phyloP scores from a whole-genome alignment of 225 moss, liverwort and hornwort genomes.

The Polytrichum formosum region DNA sequence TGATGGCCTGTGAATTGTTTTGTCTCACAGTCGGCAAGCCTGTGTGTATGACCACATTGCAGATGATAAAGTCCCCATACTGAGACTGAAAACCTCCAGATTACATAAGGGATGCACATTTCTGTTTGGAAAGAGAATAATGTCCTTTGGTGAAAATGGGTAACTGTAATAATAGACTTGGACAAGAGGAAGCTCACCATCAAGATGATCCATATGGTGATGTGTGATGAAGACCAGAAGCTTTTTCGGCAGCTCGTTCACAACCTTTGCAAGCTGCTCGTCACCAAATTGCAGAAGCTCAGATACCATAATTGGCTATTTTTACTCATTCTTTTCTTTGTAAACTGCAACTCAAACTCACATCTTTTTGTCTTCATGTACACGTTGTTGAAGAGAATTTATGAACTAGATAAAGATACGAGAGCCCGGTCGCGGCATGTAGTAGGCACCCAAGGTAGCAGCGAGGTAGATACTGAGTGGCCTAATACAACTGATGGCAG shows the following conservation, averaged over 20 bases:
- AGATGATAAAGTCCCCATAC: not conserved
- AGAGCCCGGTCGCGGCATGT: no score
- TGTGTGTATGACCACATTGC: conserved; percentile 23
- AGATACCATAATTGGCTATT: conserved; percentile 10
- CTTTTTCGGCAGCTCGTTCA: conserved; percentile 77
- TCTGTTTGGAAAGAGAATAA: no score
- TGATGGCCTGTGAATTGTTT: conserved; percentile 70
- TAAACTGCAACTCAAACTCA: no score
- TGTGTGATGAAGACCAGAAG: conserved; percentile 88
- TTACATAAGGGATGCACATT: no score
- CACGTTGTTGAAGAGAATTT: no score
- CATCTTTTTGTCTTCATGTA: no score
- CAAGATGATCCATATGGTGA: conserved; percentile 85
- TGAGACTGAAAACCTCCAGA: not conserved
- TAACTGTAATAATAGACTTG: conserved; percentile 1
- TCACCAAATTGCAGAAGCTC: conserved; percentile 52
- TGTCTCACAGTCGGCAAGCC: conserved; percentile 74
- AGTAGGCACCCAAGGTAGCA: no score
- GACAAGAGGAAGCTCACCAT: conserved; percentile 53
- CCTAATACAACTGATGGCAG: not conserved
- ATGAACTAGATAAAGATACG: no score
- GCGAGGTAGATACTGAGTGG: not conserved
- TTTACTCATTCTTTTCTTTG: no score
- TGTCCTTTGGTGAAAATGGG: not conserved
- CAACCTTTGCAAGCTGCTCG: conserved; percentile 86